Conservation (phyloP, 768 basidiomycete species). For the Galerina marginata region DNA sequence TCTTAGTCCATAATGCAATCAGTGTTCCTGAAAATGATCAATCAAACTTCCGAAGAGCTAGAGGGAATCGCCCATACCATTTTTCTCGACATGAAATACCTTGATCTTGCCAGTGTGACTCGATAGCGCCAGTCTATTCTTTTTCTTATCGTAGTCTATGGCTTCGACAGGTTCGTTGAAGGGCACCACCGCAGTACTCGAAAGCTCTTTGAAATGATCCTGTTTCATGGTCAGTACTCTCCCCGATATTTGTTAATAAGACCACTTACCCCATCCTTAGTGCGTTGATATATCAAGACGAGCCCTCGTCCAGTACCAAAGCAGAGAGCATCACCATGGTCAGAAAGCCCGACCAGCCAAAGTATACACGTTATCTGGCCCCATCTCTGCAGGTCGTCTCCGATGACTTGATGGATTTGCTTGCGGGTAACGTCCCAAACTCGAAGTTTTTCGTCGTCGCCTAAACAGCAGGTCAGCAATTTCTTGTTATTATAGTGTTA, state of each 20-base stretch:
- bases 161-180: constrained; percentile 9
- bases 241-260: background rate
- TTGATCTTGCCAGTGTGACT: constrained; percentile 10
- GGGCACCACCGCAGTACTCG: background rate
- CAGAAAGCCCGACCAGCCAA: background rate
- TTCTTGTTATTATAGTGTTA: background rate
- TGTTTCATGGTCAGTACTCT: background rate
- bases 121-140: background rate
- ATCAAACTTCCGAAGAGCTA: background rate
- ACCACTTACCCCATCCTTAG: background rate
- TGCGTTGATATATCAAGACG: constrained; percentile 5
- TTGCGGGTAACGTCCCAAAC: constrained; percentile 6
- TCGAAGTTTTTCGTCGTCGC: constrained; percentile 4
- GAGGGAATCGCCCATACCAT: background rate
- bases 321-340: background rate
- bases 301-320: constrained; percentile 12
- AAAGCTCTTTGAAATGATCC: constrained; percentile 1
- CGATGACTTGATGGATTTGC: background rate
- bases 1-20: background rate
- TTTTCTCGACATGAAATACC: constrained; percentile 4
- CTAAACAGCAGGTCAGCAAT: background rate
- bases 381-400: constrained; percentile 7
- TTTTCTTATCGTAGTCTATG: constrained; percentile 1
- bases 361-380: constrained; percentile 11
- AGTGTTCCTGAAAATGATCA: background rate